A percentile compares a stretch with the other conserved stretches of the same genome.
phyloP scores from a whole-genome alignment of 164 flowering plant species.

The grape (Vitis vinifera) region DNA sequence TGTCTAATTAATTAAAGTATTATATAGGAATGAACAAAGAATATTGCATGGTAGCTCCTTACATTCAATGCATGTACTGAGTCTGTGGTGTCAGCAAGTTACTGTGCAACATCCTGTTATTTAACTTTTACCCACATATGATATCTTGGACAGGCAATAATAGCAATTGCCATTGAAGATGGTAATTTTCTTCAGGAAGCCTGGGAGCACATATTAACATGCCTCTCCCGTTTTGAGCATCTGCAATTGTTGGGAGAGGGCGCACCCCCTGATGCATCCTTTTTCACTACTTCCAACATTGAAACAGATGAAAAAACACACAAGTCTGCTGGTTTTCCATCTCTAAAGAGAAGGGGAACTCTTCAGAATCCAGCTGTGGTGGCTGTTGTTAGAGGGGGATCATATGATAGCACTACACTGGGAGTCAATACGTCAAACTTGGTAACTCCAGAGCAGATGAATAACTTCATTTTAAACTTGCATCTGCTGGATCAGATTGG shows the following conservation, averaged over 20 bases:
- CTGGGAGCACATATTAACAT: slow-evolving; percentile 97
- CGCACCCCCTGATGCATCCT: slow-evolving; percentile 93
- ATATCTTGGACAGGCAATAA: slow-evolving; percentile 65
- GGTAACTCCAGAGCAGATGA: slow-evolving; percentile 87
- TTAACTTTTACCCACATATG: not conserved
- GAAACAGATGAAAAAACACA: slow-evolving; percentile 73
- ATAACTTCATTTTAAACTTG: slow-evolving; percentile 82
- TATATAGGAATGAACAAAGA: not conserved
- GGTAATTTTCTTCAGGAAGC: slow-evolving; percentile 94
- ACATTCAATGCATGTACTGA: not conserved
- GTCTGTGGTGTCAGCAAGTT: not conserved
- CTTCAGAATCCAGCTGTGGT: slow-evolving; percentile 84
- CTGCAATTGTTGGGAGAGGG: slow-evolving; percentile 95
- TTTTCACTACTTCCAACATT: slow-evolving; percentile 45
- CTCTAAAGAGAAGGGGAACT: slow-evolving; percentile 76
- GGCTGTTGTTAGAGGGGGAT: slow-evolving; percentile 98
- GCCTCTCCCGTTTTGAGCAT: slow-evolving; percentile 96
- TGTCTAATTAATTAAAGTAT: not conserved
- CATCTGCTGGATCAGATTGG: slow-evolving; percentile 97
- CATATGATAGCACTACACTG: slow-evolving; percentile 81
- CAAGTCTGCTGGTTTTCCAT: slow-evolving; percentile 54
- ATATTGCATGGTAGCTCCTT: not conserved
- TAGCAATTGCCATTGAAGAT: slow-evolving; percentile 93
- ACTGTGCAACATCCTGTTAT: not conserved
- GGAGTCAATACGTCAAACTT: slow-evolving; percentile 57